Conservation (phyloP, 495 filamentous ascomycete genomes). For the Polyplosphaeria fusca region DNA sequence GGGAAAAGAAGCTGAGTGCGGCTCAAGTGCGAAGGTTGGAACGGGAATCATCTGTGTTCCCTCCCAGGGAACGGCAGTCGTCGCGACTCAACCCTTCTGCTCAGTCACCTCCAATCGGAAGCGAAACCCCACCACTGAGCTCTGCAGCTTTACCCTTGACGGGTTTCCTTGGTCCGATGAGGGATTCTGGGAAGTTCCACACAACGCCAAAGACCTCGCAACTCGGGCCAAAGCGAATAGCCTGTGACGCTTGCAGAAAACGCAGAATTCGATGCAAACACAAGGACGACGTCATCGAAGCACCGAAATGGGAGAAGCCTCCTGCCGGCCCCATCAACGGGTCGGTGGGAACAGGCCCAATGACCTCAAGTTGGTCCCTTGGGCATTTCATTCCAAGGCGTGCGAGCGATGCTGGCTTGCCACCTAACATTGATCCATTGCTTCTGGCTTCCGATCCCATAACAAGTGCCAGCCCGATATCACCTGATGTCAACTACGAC, state of each 20-base stretch:
- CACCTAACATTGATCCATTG: neutral
- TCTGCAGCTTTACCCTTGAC: constrained; percentile 7
- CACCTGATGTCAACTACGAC: constrained; percentile 27
- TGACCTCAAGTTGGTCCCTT: constrained; percentile 2
- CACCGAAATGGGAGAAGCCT: neutral
- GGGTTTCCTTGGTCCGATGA: constrained; percentile 9
- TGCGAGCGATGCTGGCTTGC: constrained; percentile 6
- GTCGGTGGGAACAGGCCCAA: neutral
- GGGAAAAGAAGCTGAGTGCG: constrained; percentile 41
- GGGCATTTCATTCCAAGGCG: constrained; percentile 6
- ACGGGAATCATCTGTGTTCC: constrained; percentile 5
- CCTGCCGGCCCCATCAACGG: neutral
- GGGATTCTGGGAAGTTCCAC: constrained; percentile 30
- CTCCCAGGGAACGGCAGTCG: neutral
- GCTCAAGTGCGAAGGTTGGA: constrained; percentile 39
- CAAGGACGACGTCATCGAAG: constrained; percentile 39
- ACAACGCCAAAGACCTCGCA: constrained; percentile 46
- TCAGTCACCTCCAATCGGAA: neutral
- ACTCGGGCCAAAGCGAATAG: constrained; percentile 46
- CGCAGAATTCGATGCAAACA: constrained; percentile 48
- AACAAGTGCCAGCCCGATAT: neutral
- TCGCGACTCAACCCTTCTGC: neutral
- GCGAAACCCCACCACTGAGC: neutral
- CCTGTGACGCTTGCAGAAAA: constrained; percentile 46
- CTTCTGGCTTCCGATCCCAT: too few relatives aligned